Evolutionary conservation across 192 early-diverging fungal genomes (phyloP).

Genomic region (Backusella westeae): DNA sequence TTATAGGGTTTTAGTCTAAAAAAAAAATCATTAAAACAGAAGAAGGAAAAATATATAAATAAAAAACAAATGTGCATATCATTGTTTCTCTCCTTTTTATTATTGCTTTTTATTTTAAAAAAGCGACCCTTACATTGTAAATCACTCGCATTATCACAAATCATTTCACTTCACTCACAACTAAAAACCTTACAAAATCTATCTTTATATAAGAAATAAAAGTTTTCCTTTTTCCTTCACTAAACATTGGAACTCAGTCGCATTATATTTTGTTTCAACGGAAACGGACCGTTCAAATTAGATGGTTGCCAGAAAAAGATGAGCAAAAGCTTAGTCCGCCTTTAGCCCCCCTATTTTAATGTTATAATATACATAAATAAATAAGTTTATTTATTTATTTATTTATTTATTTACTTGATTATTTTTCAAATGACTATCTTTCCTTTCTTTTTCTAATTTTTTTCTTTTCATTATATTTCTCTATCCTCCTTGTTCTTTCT

Average conservation of each 20-base stretch:
- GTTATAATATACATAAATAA: not conserved
- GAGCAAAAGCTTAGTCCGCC: not conserved
- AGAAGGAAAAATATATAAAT: not conserved
- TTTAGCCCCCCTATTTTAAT: not conserved
- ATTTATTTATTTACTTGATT: not conserved
- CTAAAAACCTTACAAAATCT: not conserved
- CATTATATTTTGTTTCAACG: not conserved
- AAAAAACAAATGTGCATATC: not conserved
- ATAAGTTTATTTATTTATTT: not conserved
- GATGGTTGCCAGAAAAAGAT: not conserved
- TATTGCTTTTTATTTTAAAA: not conserved
- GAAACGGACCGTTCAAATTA: conserved; percentile 3
- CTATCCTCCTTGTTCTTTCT: not conserved
- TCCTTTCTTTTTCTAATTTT: not conserved
- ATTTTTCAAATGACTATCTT: not conserved
- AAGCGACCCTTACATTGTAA: not conserved
- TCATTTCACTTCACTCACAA: not conserved
- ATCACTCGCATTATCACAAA: not conserved
- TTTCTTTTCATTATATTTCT: not conserved
- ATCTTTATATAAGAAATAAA: too few relatives aligned
- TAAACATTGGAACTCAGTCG: not conserved
- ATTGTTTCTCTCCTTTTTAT: not conserved
- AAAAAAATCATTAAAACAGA: not conserved
- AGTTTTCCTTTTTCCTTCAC: not conserved
- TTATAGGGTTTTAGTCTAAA: not conserved